Evolutionary conservation across 1,284 basidiomycete genomes (phyloP), one percentile per base, ranked within the genome.

Genomic region (Pseudozyma pruni): DNA sequence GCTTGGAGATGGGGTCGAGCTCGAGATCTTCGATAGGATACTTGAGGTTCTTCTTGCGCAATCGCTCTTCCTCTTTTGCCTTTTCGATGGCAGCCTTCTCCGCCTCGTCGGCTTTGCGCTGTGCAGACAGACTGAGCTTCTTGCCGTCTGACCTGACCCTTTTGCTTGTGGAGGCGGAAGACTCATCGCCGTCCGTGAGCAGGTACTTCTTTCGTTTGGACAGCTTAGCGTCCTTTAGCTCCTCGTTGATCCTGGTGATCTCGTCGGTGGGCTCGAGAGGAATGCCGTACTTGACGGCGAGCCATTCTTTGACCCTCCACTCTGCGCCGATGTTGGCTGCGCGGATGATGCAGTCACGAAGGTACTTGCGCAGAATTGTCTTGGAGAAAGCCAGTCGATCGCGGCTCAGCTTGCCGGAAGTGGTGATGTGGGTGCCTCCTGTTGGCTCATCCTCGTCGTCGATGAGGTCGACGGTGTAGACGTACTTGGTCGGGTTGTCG

Each of bases 351-450:
- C 92, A 94, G 79, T 98, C 95, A 63, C 92, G 90, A 48, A 98
- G 90, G 84, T 95, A 98, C 34, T 94, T 91, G 70, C 94, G 92
- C 27, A 98, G 87, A 75, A 98, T 95, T 14, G 94, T 93, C 83
- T 97, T 96, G 39, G 93, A 95, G 84, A 97, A 98, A 19, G 91
- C 90, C 32, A 94, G 87, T 56, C 94, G 91, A 83, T 98, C 95
- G 63, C 95, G 92, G 80, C 92, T 94, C 72, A 79, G 69, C 49
- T 87, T 86, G 55, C 87, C 85, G 64, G 90, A 90, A 61, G 88
- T 88, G 5, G 93, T 91, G 79, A 94, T 92, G 85, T 93, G 89
- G 50, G 90, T 85, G 74, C 88, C 90, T 82, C 86, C 89, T 44
- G 81, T 83, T 49, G 84, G 85, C 49, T 83, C 82, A 52, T 77